Evolutionary conservation across 1,139 yeast genomes (phyloP).

Genomic region (Geotrichum klebahnii): DNA sequence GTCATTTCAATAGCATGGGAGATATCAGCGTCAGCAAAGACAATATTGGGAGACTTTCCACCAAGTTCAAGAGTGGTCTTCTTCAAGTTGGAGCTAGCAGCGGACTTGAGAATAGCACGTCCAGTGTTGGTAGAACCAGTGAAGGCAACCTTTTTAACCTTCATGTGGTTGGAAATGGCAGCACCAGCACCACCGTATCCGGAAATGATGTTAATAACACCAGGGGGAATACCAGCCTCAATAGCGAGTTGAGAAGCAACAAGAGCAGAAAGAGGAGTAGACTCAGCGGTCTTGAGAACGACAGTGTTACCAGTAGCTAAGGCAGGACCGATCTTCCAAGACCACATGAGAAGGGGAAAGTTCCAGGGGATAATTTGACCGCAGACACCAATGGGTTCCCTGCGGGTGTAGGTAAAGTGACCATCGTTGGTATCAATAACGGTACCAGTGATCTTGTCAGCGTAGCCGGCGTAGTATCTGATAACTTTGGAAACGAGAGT

Average conservation of each 20-base stretch:
- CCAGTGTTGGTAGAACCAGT: slow-evolving; percentile 83
- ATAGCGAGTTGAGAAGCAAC: slow-evolving; percentile 56
- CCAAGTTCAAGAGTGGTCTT: slow-evolving; percentile 78
- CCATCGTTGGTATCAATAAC: slow-evolving; percentile 61
- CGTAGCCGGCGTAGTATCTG: slow-evolving; percentile 80
- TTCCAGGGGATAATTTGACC: slow-evolving; percentile 86
- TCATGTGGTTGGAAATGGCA: slow-evolving; percentile 64
- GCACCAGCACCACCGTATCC: slow-evolving; percentile 77
- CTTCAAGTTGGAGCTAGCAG: slow-evolving; percentile 48
- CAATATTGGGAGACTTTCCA: slow-evolving; percentile 80
- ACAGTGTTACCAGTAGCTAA: slow-evolving; percentile 76
- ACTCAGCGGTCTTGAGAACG: slow-evolving; percentile 74
- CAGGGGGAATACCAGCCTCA: slow-evolving; percentile 75
- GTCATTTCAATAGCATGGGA: slow-evolving; percentile 60
- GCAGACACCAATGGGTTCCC: slow-evolving; percentile 78
- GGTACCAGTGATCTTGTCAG: slow-evolving; percentile 74
- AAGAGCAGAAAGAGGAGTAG: slow-evolving; percentile 75
- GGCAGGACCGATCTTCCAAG: slow-evolving; percentile 84
- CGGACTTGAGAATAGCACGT: slow-evolving; percentile 64
- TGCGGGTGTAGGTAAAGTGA: slow-evolving; percentile 71
- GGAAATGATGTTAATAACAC: slow-evolving; percentile 68
- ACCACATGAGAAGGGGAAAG: slow-evolving; percentile 75
- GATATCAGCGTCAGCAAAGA: slow-evolving; percentile 69
- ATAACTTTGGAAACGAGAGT: slow-evolving; percentile 53
- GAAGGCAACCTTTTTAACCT: slow-evolving; percentile 71